A percentile compares a stretch with the other conserved stretches of the same genome.
Evolutionary conservation across 371 early-diverging fungal species (phyloP).

Genomic region (Mitosporidium daphniae): DNA sequence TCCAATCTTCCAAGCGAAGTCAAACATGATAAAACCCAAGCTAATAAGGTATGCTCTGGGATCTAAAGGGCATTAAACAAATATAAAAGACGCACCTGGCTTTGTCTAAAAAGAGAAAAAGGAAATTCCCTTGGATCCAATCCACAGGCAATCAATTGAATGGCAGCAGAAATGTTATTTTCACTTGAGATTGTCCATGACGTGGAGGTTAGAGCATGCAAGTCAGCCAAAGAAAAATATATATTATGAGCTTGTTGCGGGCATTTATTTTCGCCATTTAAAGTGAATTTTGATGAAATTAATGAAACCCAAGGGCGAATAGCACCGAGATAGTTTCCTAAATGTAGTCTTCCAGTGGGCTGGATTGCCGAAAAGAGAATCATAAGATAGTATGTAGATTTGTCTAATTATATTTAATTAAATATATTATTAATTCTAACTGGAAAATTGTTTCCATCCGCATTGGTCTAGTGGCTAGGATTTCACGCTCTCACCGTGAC

Average conservation of each 20-base stretch:
- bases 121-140: constrained; percentile 17
- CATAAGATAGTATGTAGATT: too few relatives aligned
- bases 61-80: too few relatives aligned
- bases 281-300: constrained; percentile 11
- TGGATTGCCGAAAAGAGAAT: not conserved
- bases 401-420: too few relatives aligned
- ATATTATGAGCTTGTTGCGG: not conserved
- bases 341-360: constrained; percentile 33
- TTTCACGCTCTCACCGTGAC: constrained; percentile 8
- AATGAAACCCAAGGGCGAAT: constrained; percentile 38
- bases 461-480: constrained; percentile 10
- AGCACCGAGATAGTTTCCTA: constrained; percentile 75
- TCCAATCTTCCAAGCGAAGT: constrained; percentile 48
- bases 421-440: constrained; percentile 1
- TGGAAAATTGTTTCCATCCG: constrained; percentile 3
- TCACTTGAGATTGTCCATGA: constrained; percentile 19
- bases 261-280: constrained; percentile 1
- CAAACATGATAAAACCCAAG: constrained; percentile 43
- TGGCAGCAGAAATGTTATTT: constrained; percentile 2
- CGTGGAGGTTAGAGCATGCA: constrained; percentile 56
- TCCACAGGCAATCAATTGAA: constrained; percentile 38
- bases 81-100: not conserved
- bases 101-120: constrained; percentile 1
- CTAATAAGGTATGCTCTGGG: constrained; percentile 29
- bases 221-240: constrained; percentile 37